Evolutionary conservation across 2,329 filamentous ascomycete genomes (phyloP), one percentile per base, ranked within the genome.

Genomic region (Torrubiellomyces zombiae): DNA sequence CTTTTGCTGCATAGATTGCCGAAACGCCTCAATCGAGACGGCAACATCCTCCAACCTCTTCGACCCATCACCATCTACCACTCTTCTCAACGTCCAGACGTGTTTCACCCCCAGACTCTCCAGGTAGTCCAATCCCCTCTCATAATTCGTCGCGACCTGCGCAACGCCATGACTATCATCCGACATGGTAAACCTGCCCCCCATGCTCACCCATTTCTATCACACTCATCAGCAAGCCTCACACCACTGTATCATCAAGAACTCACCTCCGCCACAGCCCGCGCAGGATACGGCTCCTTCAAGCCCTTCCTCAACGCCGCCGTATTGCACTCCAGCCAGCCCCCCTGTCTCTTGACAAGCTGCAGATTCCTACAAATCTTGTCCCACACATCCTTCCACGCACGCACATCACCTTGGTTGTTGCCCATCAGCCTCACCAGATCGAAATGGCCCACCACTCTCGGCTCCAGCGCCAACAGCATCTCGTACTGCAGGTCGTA

Each of bases 101-200:
- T 70, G 58, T 16, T 53, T 43, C 14, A 86, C 68, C 4, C 72
- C 74, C 9, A 81, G 53, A 30, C 56, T 61, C 34, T 70, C 62
- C 28, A 92, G 55, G 46, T 79, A 93, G 1, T 67, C 59, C 29
- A 91, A 51, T 5, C 78, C 70, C 20, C 66, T 67, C 22, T 48
- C 44, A 53, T 89, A 95, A 45, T 92, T 86, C 25, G 81, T 74
- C n/a, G 74, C 82, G 5, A 98, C 65, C 45, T 98, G 86, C 3
- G 67, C 76, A 30, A 82, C 66, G 19, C 80, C 80, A 55, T 98
- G 89, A 47, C 83, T 93, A 51, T 98, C 89, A 48, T 98, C 89
- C 6, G 81, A 93, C 38, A 98, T 63, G 26, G 82, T 91, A 50
- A 95, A 92, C 31, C 67, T 68, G 14, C 89, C 85, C 14, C 75